phyloP scores from a whole-genome alignment of 2,329 filamentous ascomycete genomes.

The Fusarium phyllophilum region DNA sequence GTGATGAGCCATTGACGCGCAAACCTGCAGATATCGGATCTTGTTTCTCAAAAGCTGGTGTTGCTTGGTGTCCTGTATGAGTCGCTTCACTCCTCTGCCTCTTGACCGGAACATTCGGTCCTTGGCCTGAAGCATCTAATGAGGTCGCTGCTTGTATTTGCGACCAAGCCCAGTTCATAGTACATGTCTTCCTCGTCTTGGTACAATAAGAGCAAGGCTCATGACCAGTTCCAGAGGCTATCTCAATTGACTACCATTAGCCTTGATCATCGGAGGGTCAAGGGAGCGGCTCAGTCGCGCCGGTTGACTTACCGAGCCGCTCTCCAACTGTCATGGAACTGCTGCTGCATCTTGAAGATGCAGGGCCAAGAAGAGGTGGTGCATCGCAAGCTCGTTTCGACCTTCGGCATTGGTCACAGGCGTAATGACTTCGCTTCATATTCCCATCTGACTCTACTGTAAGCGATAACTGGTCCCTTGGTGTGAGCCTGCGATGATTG shows the following conservation, averaged over 20 bases:
- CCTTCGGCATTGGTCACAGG: conserved; percentile 40
- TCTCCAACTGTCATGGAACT: conserved; percentile 7
- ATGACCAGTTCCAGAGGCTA: conserved; percentile 3
- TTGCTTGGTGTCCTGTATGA: no score
- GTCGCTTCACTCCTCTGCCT: not conserved
- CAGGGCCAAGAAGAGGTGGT: conserved; percentile 21
- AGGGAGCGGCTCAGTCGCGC: not conserved
- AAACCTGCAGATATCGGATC: not conserved
- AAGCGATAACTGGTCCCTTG: not conserved
- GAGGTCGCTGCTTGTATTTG: conserved; percentile 26
- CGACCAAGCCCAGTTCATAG: conserved; percentile 41
- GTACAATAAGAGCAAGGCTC: conserved; percentile 46
- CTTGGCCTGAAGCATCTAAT: conserved; percentile 1
- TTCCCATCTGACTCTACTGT: not conserved
- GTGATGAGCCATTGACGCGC: not conserved
- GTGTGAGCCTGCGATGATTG: not conserved
- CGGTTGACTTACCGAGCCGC: conserved; percentile 22
- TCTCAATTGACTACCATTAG: not conserved
- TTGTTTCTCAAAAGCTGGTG: not conserved
- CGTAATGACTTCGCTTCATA: conserved; percentile 41
- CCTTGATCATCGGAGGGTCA: not conserved
- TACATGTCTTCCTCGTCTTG: conserved; percentile 47
- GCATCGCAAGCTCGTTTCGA: conserved; percentile 42
- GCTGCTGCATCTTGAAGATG: not conserved
- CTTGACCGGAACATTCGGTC: conserved; percentile 7